phyloP scores from a whole-genome alignment of 768 basidiomycete species.

The Macrolepiota dolichaula region DNA sequence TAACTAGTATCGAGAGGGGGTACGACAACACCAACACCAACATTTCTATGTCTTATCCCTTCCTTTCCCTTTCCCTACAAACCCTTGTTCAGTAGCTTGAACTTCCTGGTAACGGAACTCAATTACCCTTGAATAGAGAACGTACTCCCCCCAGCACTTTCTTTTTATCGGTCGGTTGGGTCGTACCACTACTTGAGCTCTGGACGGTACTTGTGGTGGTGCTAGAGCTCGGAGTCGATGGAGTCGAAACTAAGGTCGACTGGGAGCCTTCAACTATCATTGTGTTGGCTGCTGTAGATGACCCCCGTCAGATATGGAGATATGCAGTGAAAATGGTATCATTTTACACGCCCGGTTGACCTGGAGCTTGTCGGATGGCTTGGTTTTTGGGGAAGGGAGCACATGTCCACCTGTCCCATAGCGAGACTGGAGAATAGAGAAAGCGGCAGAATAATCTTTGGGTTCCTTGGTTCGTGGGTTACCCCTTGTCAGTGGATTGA shows the following conservation, averaged over 20 bases:
- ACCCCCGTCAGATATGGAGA: background rate
- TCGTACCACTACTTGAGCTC: background rate
- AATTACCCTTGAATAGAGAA: conserved; percentile 21
- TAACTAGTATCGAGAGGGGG: background rate
- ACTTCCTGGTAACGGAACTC: background rate
- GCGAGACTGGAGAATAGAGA: conserved; percentile 30
- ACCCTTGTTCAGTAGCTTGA: background rate
- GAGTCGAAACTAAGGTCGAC: background rate
- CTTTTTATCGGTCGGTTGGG: background rate
- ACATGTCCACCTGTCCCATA: conserved; percentile 28
- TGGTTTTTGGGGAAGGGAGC: conserved; percentile 27
- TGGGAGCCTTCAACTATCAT: background rate
- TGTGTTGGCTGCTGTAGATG: background rate
- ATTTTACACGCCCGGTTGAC: background rate
- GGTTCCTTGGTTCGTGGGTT: conserved; percentile 15
- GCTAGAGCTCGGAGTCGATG: background rate
- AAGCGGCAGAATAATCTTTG: conserved; percentile 35
- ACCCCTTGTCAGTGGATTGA: conserved; percentile 4
- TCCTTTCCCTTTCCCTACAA: conserved; percentile 13
- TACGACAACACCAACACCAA: too few species aligned
- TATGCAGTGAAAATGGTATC: background rate
- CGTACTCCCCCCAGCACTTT: conserved; percentile 9
- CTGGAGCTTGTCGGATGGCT: conserved; percentile 14
- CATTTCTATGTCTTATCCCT: background rate
- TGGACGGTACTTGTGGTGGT: conserved; percentile 6